These are phyloP conservation scores for Solanum hybrid DNA, from an alignment of 305 asterid genomes.

Conservation along the genomic window DNA sequence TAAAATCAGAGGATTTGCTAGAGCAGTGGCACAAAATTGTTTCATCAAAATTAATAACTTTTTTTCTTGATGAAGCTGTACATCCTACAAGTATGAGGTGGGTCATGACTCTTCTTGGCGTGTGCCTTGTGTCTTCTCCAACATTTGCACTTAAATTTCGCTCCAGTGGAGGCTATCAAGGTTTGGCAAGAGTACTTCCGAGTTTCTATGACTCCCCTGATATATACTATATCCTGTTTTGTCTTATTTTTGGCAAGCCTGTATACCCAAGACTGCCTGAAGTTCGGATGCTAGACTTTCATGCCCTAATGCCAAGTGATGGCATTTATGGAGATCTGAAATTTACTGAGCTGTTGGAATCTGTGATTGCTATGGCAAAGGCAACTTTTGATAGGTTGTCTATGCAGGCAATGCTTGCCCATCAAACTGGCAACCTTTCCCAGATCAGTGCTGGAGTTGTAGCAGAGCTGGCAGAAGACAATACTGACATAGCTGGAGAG, in stretches of 20 bases:
- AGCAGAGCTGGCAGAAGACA: conserved; percentile 87
- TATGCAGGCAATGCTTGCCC: conserved; percentile 77
- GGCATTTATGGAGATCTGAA: conserved; percentile 68
- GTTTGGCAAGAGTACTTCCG: conserved; percentile 90
- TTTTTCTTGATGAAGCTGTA: conserved; percentile 96
- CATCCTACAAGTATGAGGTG: conserved; percentile 99
- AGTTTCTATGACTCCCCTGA: conserved; percentile 98
- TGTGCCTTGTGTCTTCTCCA: conserved; percentile 92
- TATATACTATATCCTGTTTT: conserved; percentile 88
- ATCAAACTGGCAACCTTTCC: conserved; percentile 85
- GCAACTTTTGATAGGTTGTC: conserved; percentile 91
- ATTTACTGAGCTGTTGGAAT: conserved; percentile 82
- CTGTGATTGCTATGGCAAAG: conserved; percentile 96
- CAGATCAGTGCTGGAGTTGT: conserved; percentile 94
- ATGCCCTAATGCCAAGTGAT: conserved; percentile 93
- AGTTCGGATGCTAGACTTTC: conserved; percentile 98
- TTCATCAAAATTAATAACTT: conserved; percentile 84
- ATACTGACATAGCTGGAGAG: conserved; percentile 85
- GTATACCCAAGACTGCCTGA: conserved; percentile 99
- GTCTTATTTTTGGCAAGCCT: conserved; percentile 95
- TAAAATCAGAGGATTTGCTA: conserved; percentile 88
- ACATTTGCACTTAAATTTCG: conserved; percentile 92
- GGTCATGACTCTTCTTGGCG: conserved; percentile 99
- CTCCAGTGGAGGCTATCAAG: conserved; percentile 96
- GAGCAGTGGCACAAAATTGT: conserved; percentile 99